Percentiles rank a stretch among this genome's conserved stretches.
phyloP scores from a whole-genome alignment of 108 stramenopile species.

The Schizochytrium sp. region DNA sequence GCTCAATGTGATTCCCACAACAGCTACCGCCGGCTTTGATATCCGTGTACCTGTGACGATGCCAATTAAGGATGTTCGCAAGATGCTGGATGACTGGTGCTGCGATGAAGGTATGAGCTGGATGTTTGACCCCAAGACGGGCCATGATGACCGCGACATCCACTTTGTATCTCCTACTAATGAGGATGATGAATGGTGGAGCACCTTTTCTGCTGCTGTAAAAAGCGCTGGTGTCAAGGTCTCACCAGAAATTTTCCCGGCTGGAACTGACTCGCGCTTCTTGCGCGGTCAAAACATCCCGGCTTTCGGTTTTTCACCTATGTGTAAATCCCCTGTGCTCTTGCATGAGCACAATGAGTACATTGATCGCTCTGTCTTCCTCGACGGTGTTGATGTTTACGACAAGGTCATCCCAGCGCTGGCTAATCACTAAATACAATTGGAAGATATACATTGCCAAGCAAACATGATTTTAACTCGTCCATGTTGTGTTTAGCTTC shows the following conservation, averaged over 20 bases:
- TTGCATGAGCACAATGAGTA: slow-evolving; percentile 97
- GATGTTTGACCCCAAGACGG: slow-evolving; percentile 76
- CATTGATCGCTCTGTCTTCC: slow-evolving; percentile 84
- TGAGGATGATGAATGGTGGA: slow-evolving; percentile 89
- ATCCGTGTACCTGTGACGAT: slow-evolving; percentile 91
- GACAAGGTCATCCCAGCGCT: slow-evolving; percentile 83
- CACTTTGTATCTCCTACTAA: slow-evolving; percentile 83
- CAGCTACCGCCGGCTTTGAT: slow-evolving; percentile 88
- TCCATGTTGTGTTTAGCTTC: neutral
- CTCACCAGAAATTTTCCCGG: slow-evolving; percentile 92
- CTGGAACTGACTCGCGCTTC: slow-evolving; percentile 93
- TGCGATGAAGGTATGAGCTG: slow-evolving; percentile 84
- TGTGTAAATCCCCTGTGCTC: slow-evolving; percentile 90
- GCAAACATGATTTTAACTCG: neutral
- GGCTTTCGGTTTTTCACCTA: slow-evolving; percentile 94
- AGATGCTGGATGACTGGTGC: slow-evolving; percentile 89
- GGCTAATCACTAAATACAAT: slow-evolving; percentile 51
- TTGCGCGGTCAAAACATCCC: slow-evolving; percentile 86
- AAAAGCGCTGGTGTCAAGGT: slow-evolving; percentile 77
- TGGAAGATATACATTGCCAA: neutral
- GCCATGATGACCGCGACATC: slow-evolving; percentile 63
- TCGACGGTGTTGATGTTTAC: slow-evolving; percentile 91
- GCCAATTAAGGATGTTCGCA: slow-evolving; percentile 83
- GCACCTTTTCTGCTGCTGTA: slow-evolving; percentile 81
- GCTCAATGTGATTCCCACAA: slow-evolving; percentile 89